Evolutionary conservation across 2,329 filamentous ascomycete species (phyloP).

Genomic region (Periconia digitata): DNA sequence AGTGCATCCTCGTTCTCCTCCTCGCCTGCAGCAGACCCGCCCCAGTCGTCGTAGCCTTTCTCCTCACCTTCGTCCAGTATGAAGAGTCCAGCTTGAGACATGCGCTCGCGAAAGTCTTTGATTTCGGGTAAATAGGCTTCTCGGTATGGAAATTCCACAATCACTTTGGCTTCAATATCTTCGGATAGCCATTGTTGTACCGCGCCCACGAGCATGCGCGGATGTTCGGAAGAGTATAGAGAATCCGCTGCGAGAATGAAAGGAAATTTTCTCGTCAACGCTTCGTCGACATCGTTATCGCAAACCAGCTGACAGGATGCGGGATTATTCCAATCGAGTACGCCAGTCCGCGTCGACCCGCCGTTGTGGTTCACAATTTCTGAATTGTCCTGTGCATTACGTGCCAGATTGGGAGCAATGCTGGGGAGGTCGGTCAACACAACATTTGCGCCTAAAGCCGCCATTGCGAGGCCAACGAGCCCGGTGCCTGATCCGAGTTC

Average conservation of each 20-base stretch:
- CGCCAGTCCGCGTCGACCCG: slow-evolving; percentile 62
- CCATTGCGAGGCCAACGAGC: slow-evolving; percentile 83
- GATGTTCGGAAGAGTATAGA: slow-evolving; percentile 84
- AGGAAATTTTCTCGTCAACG: slow-evolving; percentile 37
- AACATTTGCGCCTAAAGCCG: slow-evolving; percentile 68
- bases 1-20: slow-evolving; percentile 50
- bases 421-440: slow-evolving; percentile 78
- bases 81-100: slow-evolving; percentile 58
- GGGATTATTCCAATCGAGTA: slow-evolving; percentile 73
- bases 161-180: slow-evolving; percentile 61
- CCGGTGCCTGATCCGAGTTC: slow-evolving; percentile 91
- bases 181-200: slow-evolving; percentile 68
- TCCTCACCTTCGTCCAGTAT: slow-evolving; percentile 64
- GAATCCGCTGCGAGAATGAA: slow-evolving; percentile 84
- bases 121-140: slow-evolving; percentile 69
- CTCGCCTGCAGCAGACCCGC: slow-evolving; percentile 46
- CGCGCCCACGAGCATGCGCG: slow-evolving; percentile 69
- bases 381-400: slow-evolving; percentile 70
- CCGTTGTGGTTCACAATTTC: slow-evolving; percentile 56
- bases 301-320: slow-evolving; percentile 44
- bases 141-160: slow-evolving; percentile 80
- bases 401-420: slow-evolving; percentile 80
- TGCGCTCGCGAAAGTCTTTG: slow-evolving; percentile 61
- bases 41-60: slow-evolving; percentile 74
- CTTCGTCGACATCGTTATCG: slow-evolving; percentile 9